A percentile compares a stretch with the other conserved stretches of the same genome.
Evolutionary conservation across 176 grass and related monocot genomes (phyloP).

Genomic region (Paspalum vaginatum): DNA sequence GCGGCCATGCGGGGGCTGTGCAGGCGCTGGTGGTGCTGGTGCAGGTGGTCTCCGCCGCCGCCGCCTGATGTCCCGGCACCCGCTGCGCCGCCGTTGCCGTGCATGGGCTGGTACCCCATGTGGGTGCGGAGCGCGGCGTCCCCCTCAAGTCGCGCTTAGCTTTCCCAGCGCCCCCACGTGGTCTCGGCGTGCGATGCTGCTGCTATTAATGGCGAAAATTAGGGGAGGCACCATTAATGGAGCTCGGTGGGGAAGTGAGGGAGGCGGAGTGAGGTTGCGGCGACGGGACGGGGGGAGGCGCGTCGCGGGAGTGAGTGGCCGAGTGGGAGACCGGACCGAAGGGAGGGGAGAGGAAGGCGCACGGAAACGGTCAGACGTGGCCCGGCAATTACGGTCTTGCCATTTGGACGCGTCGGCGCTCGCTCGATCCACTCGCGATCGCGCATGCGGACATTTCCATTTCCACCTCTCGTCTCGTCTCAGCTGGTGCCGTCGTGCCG

Average conservation of each 20-base stretch:
- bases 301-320: too few species aligned
- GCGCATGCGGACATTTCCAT: background rate
- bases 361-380: slow-evolving; percentile 38
- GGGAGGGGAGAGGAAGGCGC: background rate
- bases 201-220: slow-evolving; percentile 6
- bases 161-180: background rate
- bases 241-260: slow-evolving; percentile 45
- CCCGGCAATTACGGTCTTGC: slow-evolving; percentile 39
- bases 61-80: slow-evolving; percentile 26
- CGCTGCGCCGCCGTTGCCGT: slow-evolving; percentile 43
- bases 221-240: slow-evolving; percentile 70
- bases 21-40: slow-evolving; percentile 49
- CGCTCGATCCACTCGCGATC: background rate
- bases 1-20: slow-evolving; percentile 72
- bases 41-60: slow-evolving; percentile 33
- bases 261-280: background rate
- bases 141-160: background rate
- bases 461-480: background rate
- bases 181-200: background rate
- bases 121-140: background rate
- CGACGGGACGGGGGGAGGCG: background rate
- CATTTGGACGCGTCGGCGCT: slow-evolving; percentile 43
- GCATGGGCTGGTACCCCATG: slow-evolving; percentile 83
- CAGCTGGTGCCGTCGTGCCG: background rate
- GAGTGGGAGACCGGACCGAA: slow-evolving; percentile 4